Evolutionary conservation across 179 eudicot species (phyloP), one percentile per base, ranked within the genome.

Genomic region (Dionaea muscipula): DNA sequence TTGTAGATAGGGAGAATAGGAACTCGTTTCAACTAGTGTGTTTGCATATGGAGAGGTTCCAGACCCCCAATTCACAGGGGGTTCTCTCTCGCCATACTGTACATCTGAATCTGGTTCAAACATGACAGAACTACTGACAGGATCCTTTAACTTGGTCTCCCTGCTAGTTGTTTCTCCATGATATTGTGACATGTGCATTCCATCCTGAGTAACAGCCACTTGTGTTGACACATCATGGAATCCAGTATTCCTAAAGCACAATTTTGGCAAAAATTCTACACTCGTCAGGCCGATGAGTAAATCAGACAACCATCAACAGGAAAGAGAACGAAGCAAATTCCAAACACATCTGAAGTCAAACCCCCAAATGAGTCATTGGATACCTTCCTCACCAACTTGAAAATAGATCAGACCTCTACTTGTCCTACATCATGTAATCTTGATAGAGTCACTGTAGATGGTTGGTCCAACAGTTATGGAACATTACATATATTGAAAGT

Each of bases 111-210:
- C 79, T 53, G 77, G 49, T 63, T 75, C 84, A 50, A 78, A 75
- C 52, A 62, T 58, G 43, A 67, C 85, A 63, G 72, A 71, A 51
- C 77, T 78, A 65, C 78, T 78, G 59, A 81, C 81, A 55, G 84
- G 81, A 49, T 84, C 85, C 52, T 73, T 74, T 67, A 90, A 90
- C 58, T 79, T 81, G 50, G 82, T 90, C 47, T 81, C 84, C 66
- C 80, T 75, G 53, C 62, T 55, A 35, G 65, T 25, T 15, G 66
- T 62, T 51, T 64, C 77, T 47, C 68, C 80, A 39, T 35, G 57
- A n/a, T 71, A 61, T 28, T 35, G 68, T 21, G 57, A 35, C 26
- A 62, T 65, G 56, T 55, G 77, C 33, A 61, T 43, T 51, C 77
- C 81, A 53, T 66, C 69, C 61, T 52, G 80, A 66, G 52, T 65